These are phyloP conservation scores for Annulohypoxylon truncatum DNA, from an alignment of 2,329 filamentous ascomycete species.

Conservation along the genomic window DNA sequence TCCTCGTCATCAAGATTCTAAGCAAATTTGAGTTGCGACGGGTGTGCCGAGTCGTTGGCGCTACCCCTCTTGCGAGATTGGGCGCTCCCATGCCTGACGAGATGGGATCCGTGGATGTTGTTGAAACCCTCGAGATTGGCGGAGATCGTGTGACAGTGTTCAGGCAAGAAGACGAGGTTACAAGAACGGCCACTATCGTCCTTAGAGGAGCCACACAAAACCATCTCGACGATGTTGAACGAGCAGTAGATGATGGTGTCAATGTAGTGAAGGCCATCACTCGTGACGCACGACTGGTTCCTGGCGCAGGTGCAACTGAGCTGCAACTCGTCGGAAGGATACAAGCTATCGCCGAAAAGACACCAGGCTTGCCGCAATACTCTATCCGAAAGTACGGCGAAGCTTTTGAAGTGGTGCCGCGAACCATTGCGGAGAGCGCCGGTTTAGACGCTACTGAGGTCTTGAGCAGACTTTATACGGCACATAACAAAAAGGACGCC, in stretches of 20 bases:
- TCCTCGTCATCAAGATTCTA: conserved; percentile 94
- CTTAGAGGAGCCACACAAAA: conserved; percentile 97
- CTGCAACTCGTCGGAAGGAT: conserved; percentile 94
- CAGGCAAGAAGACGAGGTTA: conserved; percentile 92
- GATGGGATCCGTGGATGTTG: conserved; percentile 94
- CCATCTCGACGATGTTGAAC: conserved; percentile 95
- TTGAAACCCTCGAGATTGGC: conserved; percentile 97
- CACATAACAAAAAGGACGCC: conserved; percentile 87
- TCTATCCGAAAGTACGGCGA: conserved; percentile 98
- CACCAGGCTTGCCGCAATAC: conserved; percentile 91
- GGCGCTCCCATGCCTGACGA: conserved; percentile 99
- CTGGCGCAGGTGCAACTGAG: conserved; percentile 94
- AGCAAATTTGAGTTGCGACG: conserved; percentile 98
- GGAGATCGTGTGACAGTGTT: conserved; percentile 98
- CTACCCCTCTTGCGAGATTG: conserved; percentile 93
- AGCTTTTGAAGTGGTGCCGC: conserved; percentile 96
- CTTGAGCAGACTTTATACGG: conserved; percentile 89
- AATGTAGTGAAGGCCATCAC: conserved; percentile 99
- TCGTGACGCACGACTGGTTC: conserved; percentile 88
- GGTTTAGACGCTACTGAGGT: conserved; percentile 98
- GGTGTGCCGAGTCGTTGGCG: conserved; percentile 94
- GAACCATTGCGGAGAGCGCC: conserved; percentile 92
- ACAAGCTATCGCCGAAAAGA: conserved; percentile 90
- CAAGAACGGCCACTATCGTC: conserved; percentile 92
- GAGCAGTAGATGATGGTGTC: conserved; percentile 96